Base-by-base conservation (phyloP, 1,139 yeast species). In the Kurtzmaniella quercitrusa region DNA sequence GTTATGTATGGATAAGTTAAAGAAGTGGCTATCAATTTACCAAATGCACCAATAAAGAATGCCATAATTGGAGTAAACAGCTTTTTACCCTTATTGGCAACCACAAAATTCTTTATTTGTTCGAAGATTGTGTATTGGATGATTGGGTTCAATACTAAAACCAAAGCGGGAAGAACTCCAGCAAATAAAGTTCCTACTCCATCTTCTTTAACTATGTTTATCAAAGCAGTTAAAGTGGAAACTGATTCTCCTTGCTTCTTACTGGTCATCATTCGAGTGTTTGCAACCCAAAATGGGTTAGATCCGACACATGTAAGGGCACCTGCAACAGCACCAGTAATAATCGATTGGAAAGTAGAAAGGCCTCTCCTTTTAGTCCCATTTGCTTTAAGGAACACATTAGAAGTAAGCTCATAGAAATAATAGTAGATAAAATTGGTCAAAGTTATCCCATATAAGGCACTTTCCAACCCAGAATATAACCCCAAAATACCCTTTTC, bases 201-300 rank as follows among this genome's bases (percentile, higher is more conserved):
- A 54, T 88, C 96, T 38, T 75, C 75, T 54, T 78, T 74, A 47
- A 82, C 67, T 43, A 91, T 85, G 29, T 85, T 79, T 44, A 75
- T 46, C 44, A 90, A 63, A 3, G 85, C 77, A 36, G 63, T 66
- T 43, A 84, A 56, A 2, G 89, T 77, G 25, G 71, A 66, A n/a
- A 51, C 48, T 7, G 61, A 50, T 55, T 52, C 69, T 45, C 65
- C 60, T 51, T 60, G 59, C 49, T 68, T 66, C 50, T 68, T 65
- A 34, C 71, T 85, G 4, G 95, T 85, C 83, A 85, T 82, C 65
- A 72, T 70, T 48, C 96, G 74, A 2, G 96, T 89, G 60, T 89
- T 89, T 44, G 93, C 94, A 34, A 89, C 95, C 98, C 98, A 90
- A 54, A 90, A 82, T 31, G 98, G 98, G 64, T 91, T 91, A n/a